Base-by-base conservation (phyloP, 306 rosid species). In the Rubus idaeus region DNA sequence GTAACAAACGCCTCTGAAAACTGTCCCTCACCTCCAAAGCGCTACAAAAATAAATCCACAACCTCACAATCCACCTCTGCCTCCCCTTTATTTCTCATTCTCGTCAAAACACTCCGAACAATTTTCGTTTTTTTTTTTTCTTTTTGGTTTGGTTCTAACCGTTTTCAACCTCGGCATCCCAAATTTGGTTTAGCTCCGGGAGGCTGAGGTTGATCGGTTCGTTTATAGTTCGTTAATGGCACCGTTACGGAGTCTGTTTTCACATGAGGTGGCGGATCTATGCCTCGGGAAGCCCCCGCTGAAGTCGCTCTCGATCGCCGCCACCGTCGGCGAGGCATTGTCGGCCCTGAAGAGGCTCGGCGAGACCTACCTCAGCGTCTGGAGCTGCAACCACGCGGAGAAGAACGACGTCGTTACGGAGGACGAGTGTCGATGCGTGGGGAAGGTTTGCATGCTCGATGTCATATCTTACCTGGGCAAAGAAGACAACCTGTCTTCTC, bases 281-380 rank as follows among this genome's bases (percentile, higher is more conserved):
- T 95, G 97, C 83, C 89, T 95, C 23, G 97, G 97, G 44, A 95
- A 95, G 83, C 98, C 97, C 1, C 80, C 93, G 37, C 84, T 95
- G 23, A 81, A 90, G 77, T 76, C 91, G 3, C 73, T 95, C 8
- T 78, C 88, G 4, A 62, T 75, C 73, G 30, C 83, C 68, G 84
- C 91, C 89, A 88, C 92, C 61, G 68, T 95, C 9, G 87, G 84
- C 61, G 89, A 89, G 60, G 97, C 97, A 4, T 74, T 90, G 70
- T 73, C 86, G 68, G 86, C 83, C 9, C 35, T 95, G 53, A 90
- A 86, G 76, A 81, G 37, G 63, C 60, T 40, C 18, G 87, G 82
- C 55, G 85, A 87, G 44, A 57, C 47, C 86, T 83, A 14, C 79
- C 49, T 95, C 75, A 86, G 87, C 88, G 85, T 95, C 44, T 95